These are phyloP conservation scores for Phylloporus rhodoxanthus DNA, from an alignment of 768 basidiomycete genomes.

Conservation along the genomic window DNA sequence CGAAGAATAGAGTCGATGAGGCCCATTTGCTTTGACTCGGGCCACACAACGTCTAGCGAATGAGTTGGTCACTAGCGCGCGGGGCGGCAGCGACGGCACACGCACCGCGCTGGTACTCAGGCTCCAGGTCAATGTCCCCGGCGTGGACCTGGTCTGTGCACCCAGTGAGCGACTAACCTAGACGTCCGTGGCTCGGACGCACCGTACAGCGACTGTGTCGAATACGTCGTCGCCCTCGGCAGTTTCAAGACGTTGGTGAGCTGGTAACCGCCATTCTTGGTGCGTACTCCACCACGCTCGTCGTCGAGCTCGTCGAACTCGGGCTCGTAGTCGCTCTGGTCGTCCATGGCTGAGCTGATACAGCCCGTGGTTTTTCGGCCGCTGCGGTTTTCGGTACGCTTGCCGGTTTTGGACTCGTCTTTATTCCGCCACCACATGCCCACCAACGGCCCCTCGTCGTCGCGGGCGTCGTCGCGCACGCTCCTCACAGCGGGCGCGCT, in stretches of 20 bases:
- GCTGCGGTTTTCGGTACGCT: neutral
- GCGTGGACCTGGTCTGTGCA: constrained; percentile 54
- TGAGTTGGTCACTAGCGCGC: neutral
- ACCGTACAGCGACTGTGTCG: constrained; percentile 58
- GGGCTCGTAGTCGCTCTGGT: constrained; percentile 21
- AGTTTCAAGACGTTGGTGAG: constrained; percentile 45
- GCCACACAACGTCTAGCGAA: constrained; percentile 67
- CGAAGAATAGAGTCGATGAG: constrained; percentile 75
- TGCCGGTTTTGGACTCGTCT: constrained; percentile 8
- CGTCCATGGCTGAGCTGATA: neutral
- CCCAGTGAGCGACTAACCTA: neutral
- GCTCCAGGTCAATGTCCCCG: constrained; percentile 64
- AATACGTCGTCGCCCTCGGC: constrained; percentile 58
- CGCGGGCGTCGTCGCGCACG: constrained; percentile 10
- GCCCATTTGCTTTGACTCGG: constrained; percentile 65
- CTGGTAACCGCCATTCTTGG: constrained; percentile 18
- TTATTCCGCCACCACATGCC: constrained; percentile 7
- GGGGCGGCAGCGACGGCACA: constrained; percentile 2
- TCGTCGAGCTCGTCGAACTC: constrained; percentile 9
- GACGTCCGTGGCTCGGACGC: neutral
- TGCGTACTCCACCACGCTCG: neutral
- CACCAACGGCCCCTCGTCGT: constrained; percentile 11
- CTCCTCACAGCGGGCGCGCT: neutral
- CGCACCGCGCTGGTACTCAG: constrained; percentile 73
- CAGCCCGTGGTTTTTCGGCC: neutral